A percentile compares a stretch with the other conserved stretches of the same genome.
phyloP scores from a whole-genome alignment of 495 filamentous ascomycete genomes.

The Penicillium coprophilum region DNA sequence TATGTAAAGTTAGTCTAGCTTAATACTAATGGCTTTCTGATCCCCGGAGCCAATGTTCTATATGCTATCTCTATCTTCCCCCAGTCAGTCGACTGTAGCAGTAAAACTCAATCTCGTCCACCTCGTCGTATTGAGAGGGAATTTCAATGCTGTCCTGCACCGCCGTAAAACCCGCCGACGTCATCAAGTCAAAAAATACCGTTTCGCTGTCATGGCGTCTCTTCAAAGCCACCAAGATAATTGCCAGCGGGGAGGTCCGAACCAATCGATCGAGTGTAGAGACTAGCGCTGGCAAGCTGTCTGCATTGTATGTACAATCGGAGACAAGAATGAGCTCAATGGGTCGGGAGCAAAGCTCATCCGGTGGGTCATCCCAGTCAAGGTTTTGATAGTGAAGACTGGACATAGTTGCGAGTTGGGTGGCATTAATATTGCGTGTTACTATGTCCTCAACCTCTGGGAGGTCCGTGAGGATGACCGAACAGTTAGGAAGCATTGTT shows the following conservation, averaged over 20 bases:
- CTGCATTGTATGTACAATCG: conserved; percentile 94
- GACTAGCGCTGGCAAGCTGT: conserved; percentile 75
- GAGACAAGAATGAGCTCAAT: conserved; percentile 79
- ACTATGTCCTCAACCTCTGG: conserved; percentile 71
- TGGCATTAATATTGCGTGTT: conserved; percentile 50
- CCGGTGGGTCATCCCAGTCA: conserved; percentile 69
- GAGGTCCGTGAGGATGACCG: conserved; percentile 78
- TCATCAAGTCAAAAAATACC: conserved; percentile 77
- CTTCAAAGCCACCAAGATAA: conserved; percentile 79
- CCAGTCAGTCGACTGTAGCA: conserved; percentile 33
- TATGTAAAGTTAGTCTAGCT: too few relatives aligned
- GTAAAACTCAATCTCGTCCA: conserved; percentile 62
- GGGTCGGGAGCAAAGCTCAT: conserved; percentile 32
- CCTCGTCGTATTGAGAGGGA: conserved; percentile 57
- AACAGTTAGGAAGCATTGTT: conserved; percentile 50
- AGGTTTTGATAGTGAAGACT: conserved; percentile 58
- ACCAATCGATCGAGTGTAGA: conserved; percentile 60
- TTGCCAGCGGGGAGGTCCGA: conserved; percentile 45
- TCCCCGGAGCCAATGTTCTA: too few relatives aligned
- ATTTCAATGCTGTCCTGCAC: conserved; percentile 51
- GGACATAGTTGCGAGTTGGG: conserved; percentile 40
- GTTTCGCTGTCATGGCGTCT: conserved; percentile 79
- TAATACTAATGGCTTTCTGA: background rate
- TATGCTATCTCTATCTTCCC: background rate
- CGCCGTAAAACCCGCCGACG: conserved; percentile 51